Percentiles rank a stretch among this genome's conserved stretches.
Conservation (phyloP, 1,139 yeast genomes). For the Saccharomyces hybrid region DNA sequence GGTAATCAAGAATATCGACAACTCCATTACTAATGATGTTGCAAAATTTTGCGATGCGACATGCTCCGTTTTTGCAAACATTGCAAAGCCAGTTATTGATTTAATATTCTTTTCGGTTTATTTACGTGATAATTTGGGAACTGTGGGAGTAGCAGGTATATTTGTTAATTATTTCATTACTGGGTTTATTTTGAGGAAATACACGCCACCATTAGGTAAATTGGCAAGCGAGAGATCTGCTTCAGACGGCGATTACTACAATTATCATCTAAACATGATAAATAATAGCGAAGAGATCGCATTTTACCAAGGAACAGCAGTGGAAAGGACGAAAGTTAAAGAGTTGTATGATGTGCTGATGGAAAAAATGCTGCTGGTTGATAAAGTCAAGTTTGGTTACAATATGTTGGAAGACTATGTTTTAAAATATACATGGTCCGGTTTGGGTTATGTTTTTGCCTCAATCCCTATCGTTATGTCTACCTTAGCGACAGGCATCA, state of each 20-base stretch:
- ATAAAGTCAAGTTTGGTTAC: slow-evolving; percentile 46
- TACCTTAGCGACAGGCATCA: slow-evolving; percentile 33
- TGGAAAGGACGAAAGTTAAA: slow-evolving; percentile 63
- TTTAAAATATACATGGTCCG: slow-evolving; percentile 90
- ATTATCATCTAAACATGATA: slow-evolving; percentile 76
- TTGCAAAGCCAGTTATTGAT: slow-evolving; percentile 90
- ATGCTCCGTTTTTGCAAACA: slow-evolving; percentile 74
- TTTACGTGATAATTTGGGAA: slow-evolving; percentile 76
- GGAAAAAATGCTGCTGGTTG: slow-evolving; percentile 39
- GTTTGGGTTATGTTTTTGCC: slow-evolving; percentile 83
- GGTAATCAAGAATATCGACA: slow-evolving; percentile 46
- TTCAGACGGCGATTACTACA: slow-evolving; percentile 84
- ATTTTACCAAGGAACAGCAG: slow-evolving; percentile 81
- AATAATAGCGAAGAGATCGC: slow-evolving; percentile 92
- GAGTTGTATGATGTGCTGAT: slow-evolving; percentile 54
- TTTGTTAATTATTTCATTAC: slow-evolving; percentile 74
- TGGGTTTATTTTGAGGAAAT: slow-evolving; percentile 62
- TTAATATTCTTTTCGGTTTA: slow-evolving; percentile 80
- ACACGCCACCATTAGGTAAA: slow-evolving; percentile 83
- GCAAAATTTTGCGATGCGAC: slow-evolving; percentile 75
- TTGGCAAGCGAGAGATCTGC: slow-evolving; percentile 65
- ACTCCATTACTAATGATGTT: slow-evolving; percentile 79
- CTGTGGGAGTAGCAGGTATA: slow-evolving; percentile 75
- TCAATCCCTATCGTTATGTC: slow-evolving; percentile 71
- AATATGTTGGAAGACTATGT: slow-evolving; percentile 78